Conservation (phyloP, 129 eudicot genomes). For the Pseudognaphalium luteoalbum region DNA sequence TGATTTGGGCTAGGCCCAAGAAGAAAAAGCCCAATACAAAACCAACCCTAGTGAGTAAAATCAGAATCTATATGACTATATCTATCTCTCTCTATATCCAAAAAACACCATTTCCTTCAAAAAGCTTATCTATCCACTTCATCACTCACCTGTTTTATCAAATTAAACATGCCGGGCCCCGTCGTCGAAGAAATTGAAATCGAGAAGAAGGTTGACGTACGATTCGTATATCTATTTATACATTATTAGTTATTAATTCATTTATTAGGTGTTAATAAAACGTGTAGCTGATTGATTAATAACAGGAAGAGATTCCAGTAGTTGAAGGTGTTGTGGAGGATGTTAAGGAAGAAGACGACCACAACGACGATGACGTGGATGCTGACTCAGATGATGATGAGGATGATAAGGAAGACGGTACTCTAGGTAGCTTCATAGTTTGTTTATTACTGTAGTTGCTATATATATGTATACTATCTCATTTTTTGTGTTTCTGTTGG, state of each 20-base stretch:
- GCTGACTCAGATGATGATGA: constrained; percentile 50
- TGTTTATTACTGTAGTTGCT: too few species aligned
- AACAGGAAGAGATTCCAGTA: constrained; percentile 54
- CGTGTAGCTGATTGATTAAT: neutral
- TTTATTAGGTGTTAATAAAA: neutral
- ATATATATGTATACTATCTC: too few species aligned
- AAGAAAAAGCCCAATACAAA: constrained; percentile 12
- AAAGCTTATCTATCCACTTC: constrained; percentile 27
- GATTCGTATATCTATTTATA: neutral
- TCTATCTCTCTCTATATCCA: neutral
- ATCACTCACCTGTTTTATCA: neutral
- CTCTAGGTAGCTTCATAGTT: constrained; percentile 22
- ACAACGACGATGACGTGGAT: constrained; percentile 68
- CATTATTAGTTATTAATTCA: neutral
- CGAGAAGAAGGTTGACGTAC: constrained; percentile 48
- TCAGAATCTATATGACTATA: neutral
- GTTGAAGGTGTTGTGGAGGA: constrained; percentile 90
- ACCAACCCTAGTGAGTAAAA: constrained; percentile 47
- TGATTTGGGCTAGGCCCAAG: neutral
- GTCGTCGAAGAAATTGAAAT: constrained; percentile 55
- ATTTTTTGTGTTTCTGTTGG: neutral
- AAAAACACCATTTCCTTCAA: neutral
- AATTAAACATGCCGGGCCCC: constrained; percentile 68
- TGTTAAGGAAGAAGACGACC: constrained; percentile 85
- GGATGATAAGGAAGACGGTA: constrained; percentile 44